Percentiles rank a stretch among this genome's conserved stretches.
These are phyloP conservation scores for Daphne laureola DNA, from an alignment of 441 rosid species.

Conservation along the genomic window DNA sequence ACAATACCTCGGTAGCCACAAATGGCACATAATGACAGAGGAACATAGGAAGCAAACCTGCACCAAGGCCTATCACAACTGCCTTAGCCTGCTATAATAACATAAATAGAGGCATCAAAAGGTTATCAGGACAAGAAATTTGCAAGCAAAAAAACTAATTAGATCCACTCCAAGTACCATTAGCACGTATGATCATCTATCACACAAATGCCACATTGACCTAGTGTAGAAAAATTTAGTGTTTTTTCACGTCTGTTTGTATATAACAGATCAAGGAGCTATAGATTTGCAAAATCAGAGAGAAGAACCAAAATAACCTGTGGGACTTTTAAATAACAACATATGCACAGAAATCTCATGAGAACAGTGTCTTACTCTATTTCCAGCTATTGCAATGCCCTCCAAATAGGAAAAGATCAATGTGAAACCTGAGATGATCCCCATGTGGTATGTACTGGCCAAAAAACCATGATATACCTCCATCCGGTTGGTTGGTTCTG, in stretches of 20 bases:
- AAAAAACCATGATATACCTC: conserved; percentile 70
- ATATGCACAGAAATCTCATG: background rate
- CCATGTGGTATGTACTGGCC: conserved; percentile 84
- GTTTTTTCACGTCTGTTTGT: too few relatives aligned
- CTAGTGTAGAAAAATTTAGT: too few relatives aligned
- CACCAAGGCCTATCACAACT: conserved; percentile 88
- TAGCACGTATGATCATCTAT: too few relatives aligned
- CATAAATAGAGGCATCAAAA: background rate
- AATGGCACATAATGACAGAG: conserved; percentile 59
- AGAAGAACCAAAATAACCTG: background rate
- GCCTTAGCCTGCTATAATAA: conserved; percentile 48
- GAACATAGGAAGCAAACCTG: conserved; percentile 95
- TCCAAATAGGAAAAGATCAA: conserved; percentile 69
- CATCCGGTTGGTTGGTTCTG: conserved; percentile 38
- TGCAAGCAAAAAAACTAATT: too few relatives aligned
- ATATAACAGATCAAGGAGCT: background rate
- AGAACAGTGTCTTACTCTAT: conserved; percentile 28
- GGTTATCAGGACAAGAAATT: too few relatives aligned
- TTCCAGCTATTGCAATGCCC: conserved; percentile 44
- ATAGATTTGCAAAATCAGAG: background rate
- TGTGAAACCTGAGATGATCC: conserved; percentile 75
- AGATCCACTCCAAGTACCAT: too few relatives aligned
- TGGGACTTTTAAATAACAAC: conserved; percentile 1
- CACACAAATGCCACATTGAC: too few relatives aligned
- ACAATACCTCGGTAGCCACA: conserved; percentile 60